phyloP scores from a whole-genome alignment of 371 early-diverging fungal genomes.

The Rhizopus arrhizus region DNA sequence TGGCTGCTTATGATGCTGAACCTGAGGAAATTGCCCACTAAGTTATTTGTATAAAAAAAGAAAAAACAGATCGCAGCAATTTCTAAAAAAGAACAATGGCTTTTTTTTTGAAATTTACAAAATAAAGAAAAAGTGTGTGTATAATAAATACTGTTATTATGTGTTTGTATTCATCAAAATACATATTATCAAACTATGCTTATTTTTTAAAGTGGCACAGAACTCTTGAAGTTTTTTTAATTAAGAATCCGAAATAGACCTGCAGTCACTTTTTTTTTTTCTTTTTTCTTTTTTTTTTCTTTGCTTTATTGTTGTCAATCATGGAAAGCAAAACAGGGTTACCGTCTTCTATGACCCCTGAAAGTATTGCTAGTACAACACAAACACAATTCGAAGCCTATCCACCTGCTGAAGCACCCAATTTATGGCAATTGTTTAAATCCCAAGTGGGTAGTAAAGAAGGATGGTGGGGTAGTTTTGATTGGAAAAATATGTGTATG shows the following conservation, averaged over 20 bases:
- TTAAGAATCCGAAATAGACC: too few relatives aligned
- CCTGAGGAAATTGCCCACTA: constrained; percentile 49
- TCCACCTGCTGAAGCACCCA: constrained; percentile 31
- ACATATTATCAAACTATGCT: too few relatives aligned
- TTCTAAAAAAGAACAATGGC: background rate
- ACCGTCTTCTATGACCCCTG: constrained; percentile 9
- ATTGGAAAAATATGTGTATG: constrained; percentile 58
- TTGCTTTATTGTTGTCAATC: background rate
- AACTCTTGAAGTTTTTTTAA: too few relatives aligned
- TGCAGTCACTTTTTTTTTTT: background rate
- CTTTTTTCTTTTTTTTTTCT: constrained; percentile 9
- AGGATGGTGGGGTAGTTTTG: constrained; percentile 65
- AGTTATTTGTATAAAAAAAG: constrained; percentile 10
- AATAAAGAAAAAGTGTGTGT: constrained; percentile 21
- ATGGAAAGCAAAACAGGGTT: constrained; percentile 26
- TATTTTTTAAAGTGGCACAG: too few relatives aligned
- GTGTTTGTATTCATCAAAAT: too few relatives aligned
- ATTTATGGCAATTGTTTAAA: constrained; percentile 38
- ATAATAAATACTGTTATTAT: background rate
- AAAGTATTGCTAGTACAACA: constrained; percentile 22
- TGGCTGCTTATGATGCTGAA: constrained; percentile 52
- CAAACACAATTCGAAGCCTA: constrained; percentile 45
- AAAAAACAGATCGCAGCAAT: background rate
- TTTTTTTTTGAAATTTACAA: constrained; percentile 1
- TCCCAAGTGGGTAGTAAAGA: constrained; percentile 54